Base-by-base conservation (phyloP, 2,329 filamentous ascomycete genomes). In the Didymella pinodella region DNA sequence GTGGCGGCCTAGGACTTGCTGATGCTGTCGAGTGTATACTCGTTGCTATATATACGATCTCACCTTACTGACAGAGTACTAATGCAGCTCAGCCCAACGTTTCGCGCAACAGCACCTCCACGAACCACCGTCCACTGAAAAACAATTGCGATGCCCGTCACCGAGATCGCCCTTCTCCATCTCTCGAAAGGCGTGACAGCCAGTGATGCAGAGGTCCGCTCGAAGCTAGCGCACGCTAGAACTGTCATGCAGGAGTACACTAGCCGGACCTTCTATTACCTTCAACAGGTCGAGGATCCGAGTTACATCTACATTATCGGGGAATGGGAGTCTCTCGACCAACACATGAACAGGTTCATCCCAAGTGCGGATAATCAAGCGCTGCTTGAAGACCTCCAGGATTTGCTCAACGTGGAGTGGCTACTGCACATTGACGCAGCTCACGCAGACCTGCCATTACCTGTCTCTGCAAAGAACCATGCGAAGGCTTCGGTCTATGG, bases 111-210 rank as follows among this genome's bases (percentile, higher is more conserved):
- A 32, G 41, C 18, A 40, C 6, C 1, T n/a, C 8, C 16, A 28
- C 11, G 16, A 16, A 11, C 25, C 16, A 16, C 43, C 32, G 31
- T 12, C 40, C 31, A 40, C 25, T 22, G 16, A 25, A 14, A 3
- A 34, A 11, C 31, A 4, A 31, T 14, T 25, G 60, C 57, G 32
- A 80, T 80, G 77, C 28, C 75, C 16, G 69, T 80, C 51, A 82
- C 80, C n/a, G 80, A 83, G 65, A 63, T 83, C 38, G 81, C 80
- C 3, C 75, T 80, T 34, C 73, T 82, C 6, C 76, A 70, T 20
- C 67, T 82, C 29, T 70, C 69, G 14, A 61, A 68, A 29, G 61
- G 64, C 34, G 65, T 63, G 38, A 62, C 65, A 18, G 25, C 65
- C 43, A 40, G 65, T 3, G 61, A 70, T 10, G 38, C 69, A 18